phyloP scores from a whole-genome alignment of 345 rosid species.

The Lumnitzera littorea region DNA sequence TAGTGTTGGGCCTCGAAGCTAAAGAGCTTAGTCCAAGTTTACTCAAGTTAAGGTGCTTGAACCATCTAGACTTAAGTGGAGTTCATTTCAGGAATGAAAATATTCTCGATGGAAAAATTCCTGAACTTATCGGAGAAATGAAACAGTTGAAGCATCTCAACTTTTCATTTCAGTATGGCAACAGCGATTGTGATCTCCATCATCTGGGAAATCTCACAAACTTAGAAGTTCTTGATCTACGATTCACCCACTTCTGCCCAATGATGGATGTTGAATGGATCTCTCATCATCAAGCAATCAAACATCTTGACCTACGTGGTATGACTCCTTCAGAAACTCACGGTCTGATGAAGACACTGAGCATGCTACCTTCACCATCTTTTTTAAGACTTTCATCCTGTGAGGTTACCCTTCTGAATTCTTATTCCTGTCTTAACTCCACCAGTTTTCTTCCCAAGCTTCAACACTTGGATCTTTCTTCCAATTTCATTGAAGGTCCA shows the following conservation, averaged over 20 bases:
- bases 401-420: neutral
- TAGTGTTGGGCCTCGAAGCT: neutral
- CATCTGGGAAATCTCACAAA: too few relatives aligned
- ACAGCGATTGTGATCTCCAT: too few relatives aligned
- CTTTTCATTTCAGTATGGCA: neutral
- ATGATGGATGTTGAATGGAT: conserved; percentile 1
- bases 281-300: conserved; percentile 4
- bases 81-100: neutral
- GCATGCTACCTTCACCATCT: neutral
- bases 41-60: conserved; percentile 1
- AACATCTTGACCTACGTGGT: neutral
- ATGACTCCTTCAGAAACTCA: neutral
- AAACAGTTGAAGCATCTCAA: conserved; percentile 6
- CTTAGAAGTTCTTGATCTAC: too few relatives aligned
- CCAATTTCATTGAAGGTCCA: too few relatives aligned
- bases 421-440: neutral
- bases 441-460: neutral
- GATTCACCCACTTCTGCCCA: neutral
- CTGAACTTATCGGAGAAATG: neutral
- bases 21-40: neutral
- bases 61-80: neutral
- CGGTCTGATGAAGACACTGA: conserved; percentile 4
- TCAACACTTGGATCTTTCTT: neutral
- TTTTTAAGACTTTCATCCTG: neutral
- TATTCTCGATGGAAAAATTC: neutral